phyloP scores from a whole-genome alignment of 208 protist genomes.

The Trypanosoma conorhini region DNA sequence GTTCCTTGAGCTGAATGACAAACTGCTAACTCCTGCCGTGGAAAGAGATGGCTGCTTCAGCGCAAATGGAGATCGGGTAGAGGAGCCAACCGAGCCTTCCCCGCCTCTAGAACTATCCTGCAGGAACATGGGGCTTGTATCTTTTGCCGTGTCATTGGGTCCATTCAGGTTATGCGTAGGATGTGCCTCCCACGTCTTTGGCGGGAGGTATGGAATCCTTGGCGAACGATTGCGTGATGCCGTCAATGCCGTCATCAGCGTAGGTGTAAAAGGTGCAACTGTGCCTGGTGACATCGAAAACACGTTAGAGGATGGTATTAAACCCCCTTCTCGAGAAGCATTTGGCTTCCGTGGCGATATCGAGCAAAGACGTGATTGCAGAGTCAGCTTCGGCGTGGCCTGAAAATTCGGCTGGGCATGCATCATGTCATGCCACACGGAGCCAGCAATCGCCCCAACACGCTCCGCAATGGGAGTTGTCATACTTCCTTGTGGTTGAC shows the following conservation, averaged over 20 bases:
- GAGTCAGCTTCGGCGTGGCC: neutral
- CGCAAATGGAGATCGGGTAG: neutral
- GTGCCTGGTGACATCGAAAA: slow-evolving; percentile 7
- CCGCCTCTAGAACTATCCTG: neutral
- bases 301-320: neutral
- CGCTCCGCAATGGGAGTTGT: neutral
- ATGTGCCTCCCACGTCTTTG: neutral
- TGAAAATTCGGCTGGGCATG: slow-evolving; percentile 1
- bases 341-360: neutral
- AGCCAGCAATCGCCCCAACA: slow-evolving; percentile 1
- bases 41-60: neutral
- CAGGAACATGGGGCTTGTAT: neutral
- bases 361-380: neutral
- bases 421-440: slow-evolving; percentile 8
- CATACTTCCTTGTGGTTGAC: neutral
- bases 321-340: neutral
- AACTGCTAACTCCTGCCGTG: neutral
- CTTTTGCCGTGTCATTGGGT: neutral
- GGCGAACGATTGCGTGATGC: neutral
- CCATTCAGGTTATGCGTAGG: neutral
- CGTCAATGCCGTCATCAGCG: neutral
- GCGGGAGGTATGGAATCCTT: neutral
- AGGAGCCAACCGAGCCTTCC: neutral
- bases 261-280: neutral
- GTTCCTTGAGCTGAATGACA: neutral